These are phyloP conservation scores for Cryomyces minteri DNA, from an alignment of 495 filamentous ascomycete genomes.

Conservation along the genomic window DNA sequence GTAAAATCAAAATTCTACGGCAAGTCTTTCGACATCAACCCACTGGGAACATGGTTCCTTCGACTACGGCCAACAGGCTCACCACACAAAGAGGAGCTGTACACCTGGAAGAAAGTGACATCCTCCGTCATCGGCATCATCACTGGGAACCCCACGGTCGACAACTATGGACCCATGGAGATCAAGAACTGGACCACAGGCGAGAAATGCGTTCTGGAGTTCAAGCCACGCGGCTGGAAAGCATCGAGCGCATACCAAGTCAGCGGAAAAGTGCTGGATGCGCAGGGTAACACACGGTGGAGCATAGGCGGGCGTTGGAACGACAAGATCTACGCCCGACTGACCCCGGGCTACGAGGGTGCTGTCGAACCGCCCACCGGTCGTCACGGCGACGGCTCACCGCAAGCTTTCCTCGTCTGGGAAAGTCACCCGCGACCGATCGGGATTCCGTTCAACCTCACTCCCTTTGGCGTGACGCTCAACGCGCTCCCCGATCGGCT, in stretches of 20 bases:
- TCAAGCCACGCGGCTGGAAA: constrained; percentile 93
- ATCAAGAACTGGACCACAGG: constrained; percentile 94
- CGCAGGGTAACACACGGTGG: constrained; percentile 57
- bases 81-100: constrained; percentile 48
- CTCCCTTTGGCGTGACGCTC: constrained; percentile 85
- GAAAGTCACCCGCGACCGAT: constrained; percentile 63
- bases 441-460: constrained; percentile 90
- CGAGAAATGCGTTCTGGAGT: constrained; percentile 77
- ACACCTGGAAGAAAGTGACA: constrained; percentile 98
- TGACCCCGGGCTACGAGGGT: constrained; percentile 79
- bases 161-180: constrained; percentile 96
- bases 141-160: constrained; percentile 88
- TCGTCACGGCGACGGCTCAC: constrained; percentile 24
- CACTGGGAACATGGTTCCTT: constrained; percentile 91
- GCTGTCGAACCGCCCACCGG: constrained; percentile 34
- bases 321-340: constrained; percentile 85
- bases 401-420: constrained; percentile 82
- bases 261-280: constrained; percentile 62
- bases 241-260: constrained; percentile 78
- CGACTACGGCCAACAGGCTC: constrained; percentile 53
- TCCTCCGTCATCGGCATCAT: constrained; percentile 97
- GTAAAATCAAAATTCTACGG: constrained; percentile 97
- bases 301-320: constrained; percentile 92
- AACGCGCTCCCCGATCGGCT: constrained; percentile 72
- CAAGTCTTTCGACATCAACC: constrained; percentile 92